A percentile compares a stretch with the other conserved stretches of the same genome.
Conservation (phyloP, 2,329 filamentous ascomycete genomes). For the Apiospora aurea region DNA sequence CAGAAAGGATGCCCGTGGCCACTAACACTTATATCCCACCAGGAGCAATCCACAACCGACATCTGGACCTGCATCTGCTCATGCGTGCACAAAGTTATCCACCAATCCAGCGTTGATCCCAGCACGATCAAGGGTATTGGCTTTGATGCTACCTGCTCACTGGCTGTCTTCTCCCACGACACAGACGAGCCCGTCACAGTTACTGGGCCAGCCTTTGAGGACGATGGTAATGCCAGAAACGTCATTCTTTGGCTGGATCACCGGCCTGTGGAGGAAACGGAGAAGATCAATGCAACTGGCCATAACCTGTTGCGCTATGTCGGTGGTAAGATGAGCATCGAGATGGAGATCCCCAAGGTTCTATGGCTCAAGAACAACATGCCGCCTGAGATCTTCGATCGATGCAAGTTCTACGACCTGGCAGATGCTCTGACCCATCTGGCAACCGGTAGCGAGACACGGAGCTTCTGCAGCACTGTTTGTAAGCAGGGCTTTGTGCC, state of each 20-base stretch:
- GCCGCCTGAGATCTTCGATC: constrained; percentile 86
- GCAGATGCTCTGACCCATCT: constrained; percentile 92
- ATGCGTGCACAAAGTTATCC: constrained; percentile 83
- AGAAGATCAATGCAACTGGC: constrained; percentile 89
- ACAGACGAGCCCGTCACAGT: constrained; percentile 92
- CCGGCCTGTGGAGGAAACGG: constrained; percentile 86
- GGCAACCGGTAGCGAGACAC: constrained; percentile 88
- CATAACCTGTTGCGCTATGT: constrained; percentile 97
- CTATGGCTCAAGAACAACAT: constrained; percentile 99
- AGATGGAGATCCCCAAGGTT: constrained; percentile 99
- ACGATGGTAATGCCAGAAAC: constrained; percentile 85
- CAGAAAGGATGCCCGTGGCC: constrained; percentile 12
- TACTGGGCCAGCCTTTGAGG: constrained; percentile 84
- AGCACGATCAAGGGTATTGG: constrained; percentile 85
- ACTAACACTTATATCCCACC: constrained; percentile 25
- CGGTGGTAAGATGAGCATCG: constrained; percentile 96
- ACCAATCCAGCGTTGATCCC: constrained; percentile 80
- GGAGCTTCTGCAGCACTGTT: constrained; percentile 94
- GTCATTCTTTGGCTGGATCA: constrained; percentile 98
- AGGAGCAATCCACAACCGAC: constrained; percentile 97
- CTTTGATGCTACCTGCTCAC: constrained; percentile 98
- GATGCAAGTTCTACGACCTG: constrained; percentile 97
- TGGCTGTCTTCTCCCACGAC: constrained; percentile 87
- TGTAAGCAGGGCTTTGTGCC: constrained; percentile 98
- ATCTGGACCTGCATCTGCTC: constrained; percentile 96